These are phyloP conservation scores for Bolboschoenoplectus hybrid DNA, from an alignment of 202 grass and related monocot genomes.

Conservation along the genomic window DNA sequence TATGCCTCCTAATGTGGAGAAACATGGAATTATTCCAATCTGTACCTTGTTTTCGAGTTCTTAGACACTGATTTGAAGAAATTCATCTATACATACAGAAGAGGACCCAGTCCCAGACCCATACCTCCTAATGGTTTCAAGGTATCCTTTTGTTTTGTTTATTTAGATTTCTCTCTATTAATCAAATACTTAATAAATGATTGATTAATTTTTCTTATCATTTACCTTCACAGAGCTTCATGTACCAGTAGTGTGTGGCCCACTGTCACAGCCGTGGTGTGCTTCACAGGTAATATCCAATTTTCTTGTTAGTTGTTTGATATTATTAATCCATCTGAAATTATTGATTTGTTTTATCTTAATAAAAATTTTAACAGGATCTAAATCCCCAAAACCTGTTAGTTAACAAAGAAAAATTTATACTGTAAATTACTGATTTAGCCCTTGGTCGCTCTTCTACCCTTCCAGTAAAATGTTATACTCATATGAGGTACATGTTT, in stretches of 20 bases:
- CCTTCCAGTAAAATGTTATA: conserved; percentile 86
- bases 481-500: conserved; percentile 72
- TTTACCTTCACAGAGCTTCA: conserved; percentile 59
- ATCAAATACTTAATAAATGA: background rate
- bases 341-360: conserved; percentile 11
- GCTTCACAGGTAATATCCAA: conserved; percentile 68
- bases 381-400: conserved; percentile 92
- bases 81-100: conserved; percentile 65
- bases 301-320: conserved; percentile 23
- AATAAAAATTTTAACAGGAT: conserved; percentile 52
- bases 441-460: conserved; percentile 83
- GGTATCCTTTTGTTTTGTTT: conserved; percentile 31
- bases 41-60: conserved; percentile 93
- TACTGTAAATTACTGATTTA: conserved; percentile 91
- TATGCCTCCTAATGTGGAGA: too few relatives aligned
- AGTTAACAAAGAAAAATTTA: conserved; percentile 87
- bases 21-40: conserved; percentile 64
- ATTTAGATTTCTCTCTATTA: background rate
- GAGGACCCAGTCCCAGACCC: conserved; percentile 50
- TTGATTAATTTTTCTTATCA: background rate
- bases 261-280: conserved; percentile 90
- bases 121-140: conserved; percentile 59
- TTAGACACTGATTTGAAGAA: conserved; percentile 87
- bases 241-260: conserved; percentile 82
- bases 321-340: background rate